A percentile compares a stretch with the other conserved stretches of the same genome.
Evolutionary conservation across 192 early-diverging fungal genomes (phyloP).

Genomic region (Coemansia asiatica): DNA sequence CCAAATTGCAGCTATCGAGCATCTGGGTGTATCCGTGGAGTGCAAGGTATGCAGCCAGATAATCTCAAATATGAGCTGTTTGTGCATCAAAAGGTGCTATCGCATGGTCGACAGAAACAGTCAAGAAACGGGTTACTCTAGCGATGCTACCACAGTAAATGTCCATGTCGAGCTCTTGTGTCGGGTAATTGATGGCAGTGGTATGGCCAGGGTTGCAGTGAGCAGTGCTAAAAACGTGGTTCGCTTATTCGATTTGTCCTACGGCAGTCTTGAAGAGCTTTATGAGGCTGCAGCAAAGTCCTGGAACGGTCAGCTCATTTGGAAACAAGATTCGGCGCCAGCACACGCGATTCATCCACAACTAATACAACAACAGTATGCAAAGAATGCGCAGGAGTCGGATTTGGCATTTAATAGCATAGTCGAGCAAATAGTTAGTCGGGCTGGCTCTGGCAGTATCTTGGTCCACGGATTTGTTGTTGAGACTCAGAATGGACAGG

Average conservation of each 20-base stretch:
- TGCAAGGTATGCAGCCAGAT: conserved; percentile 26
- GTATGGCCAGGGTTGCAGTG: conserved; percentile 17
- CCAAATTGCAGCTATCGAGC: conserved; percentile 14
- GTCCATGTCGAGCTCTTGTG: conserved; percentile 15
- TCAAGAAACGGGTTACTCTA: not conserved
- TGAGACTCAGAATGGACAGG: not conserved
- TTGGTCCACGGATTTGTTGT: conserved; percentile 19
- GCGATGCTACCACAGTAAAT: not conserved
- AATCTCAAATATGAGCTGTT: conserved; percentile 24
- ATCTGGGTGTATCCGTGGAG: conserved; percentile 10
- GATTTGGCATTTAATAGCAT: too few relatives aligned
- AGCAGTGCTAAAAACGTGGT: not conserved
- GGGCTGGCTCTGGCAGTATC: not conserved
- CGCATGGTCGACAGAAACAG: conserved; percentile 2
- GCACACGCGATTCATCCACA: not conserved
- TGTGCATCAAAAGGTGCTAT: conserved; percentile 22
- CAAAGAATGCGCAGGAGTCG: not conserved
- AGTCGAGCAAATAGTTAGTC: conserved; percentile 7
- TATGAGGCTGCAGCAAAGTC: conserved; percentile 24
- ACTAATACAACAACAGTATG: not conserved
- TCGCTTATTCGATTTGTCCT: conserved; percentile 9
- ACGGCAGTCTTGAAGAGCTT: conserved; percentile 10
- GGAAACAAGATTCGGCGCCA: conserved; percentile 13
- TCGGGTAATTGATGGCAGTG: conserved; percentile 41
- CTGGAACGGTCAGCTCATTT: conserved; percentile 31